phyloP scores from a whole-genome alignment of 768 basidiomycete genomes.

The Tylopilus rubrobrunneus region DNA sequence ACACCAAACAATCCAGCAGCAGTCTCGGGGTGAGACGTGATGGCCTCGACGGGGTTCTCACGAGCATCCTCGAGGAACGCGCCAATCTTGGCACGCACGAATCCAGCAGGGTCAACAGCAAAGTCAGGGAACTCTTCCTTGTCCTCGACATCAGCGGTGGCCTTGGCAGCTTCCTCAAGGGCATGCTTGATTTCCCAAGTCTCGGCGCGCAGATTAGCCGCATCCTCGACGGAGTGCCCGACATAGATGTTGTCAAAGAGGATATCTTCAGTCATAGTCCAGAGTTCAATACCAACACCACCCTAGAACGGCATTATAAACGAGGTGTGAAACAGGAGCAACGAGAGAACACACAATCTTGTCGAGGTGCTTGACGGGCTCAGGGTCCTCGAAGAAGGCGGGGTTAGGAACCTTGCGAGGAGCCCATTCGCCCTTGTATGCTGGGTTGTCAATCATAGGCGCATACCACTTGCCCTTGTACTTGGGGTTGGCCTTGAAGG shows the following conservation, averaged over 20 bases:
- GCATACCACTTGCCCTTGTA: conserved; percentile 99
- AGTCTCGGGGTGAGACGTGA: conserved; percentile 88
- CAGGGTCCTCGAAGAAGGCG: conserved; percentile 81
- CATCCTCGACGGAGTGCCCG: conserved; percentile 84
- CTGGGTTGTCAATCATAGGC: conserved; percentile 95
- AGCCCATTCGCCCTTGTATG: conserved; percentile 93
- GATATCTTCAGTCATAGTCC: conserved; percentile 98
- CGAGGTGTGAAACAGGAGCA: too few relatives aligned
- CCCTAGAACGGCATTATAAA: conserved; percentile 42
- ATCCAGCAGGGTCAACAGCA: conserved; percentile 72
- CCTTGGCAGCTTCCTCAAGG: conserved; percentile 57
- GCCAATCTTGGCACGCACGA: conserved; percentile 73
- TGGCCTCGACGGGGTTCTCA: conserved; percentile 71
- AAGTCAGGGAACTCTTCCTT: conserved; percentile 45
- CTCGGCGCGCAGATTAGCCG: conserved; percentile 76
- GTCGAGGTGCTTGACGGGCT: conserved; percentile 75
- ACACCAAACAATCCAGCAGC: conserved; percentile 73
- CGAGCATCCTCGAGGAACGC: conserved; percentile 77
- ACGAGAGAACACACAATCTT: conserved; percentile 63
- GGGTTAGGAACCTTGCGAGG: conserved; percentile 92
- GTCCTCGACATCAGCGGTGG: conserved; percentile 46
- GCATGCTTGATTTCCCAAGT: conserved; percentile 91
- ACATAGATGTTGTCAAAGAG: conserved; percentile 93
- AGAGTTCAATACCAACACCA: conserved; percentile 96
- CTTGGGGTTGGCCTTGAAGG: conserved; percentile 83